Base-by-base conservation (phyloP, 2,329 filamentous ascomycete genomes). In the Pezicula neosporulosa region DNA sequence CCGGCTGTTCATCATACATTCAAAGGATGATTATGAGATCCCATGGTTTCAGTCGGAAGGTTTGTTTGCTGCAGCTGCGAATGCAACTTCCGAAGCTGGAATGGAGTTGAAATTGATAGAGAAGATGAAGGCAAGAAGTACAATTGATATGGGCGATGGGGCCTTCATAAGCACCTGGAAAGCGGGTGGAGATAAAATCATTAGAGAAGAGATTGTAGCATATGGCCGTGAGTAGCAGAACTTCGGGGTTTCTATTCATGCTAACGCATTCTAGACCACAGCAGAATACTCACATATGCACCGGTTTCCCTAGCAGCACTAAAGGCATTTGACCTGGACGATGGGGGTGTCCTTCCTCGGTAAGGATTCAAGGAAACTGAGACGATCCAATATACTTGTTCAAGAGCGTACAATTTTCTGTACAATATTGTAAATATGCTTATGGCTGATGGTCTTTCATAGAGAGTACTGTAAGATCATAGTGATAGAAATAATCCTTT, bases 11-110 rank as follows among this genome's bases (percentile, higher is more conserved):
- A 72, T 97, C 39, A 72, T 97, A 3, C 93, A 97, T 62, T 89
- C 91, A 15, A 78, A 80, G 49, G 82, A 96, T 63, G 93, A 97
- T 66, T 73, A 74, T 52, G 90, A 96, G 60, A 96, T 97, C 53
- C 85, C 89, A 0, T 93, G 83, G 72, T 77, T 73, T 1, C 85
- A 91, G 63, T 83, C 84, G 41, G 79, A 86, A 59, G 76, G 74
- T 57, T 69, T 89, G 1, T 90, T 89, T 64, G 72, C 72, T 28
- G 76, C 78, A 1, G 81, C 84, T 0, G 80, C 80, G 2, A 77
- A 76, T 48, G 79, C 80, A 42, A 74, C 75, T 2, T 65, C 72
- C 2, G 58, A 64, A 41, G 67, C 66, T 9, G 70, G 63, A 16
- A 62, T 62, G 57, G 57, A 57, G 16, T 8, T 51, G 8, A 53